phyloP scores from a whole-genome alignment of 192 early-diverging fungal species.

The Pecoramyces ruminantium region DNA sequence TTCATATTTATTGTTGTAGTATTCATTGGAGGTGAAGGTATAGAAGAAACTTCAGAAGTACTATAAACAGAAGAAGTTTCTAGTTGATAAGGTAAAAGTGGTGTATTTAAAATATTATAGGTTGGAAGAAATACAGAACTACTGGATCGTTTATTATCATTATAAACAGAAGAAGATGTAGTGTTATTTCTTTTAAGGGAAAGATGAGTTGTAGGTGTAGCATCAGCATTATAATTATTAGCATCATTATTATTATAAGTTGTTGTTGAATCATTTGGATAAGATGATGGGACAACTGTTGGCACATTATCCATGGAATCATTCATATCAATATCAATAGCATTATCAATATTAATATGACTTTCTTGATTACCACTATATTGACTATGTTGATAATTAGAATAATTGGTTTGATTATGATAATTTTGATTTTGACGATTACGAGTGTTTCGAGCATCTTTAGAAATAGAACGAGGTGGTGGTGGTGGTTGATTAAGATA shows the following conservation, averaged over 20 bases:
- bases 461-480: too few relatives aligned
- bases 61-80: not conserved
- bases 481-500: too few relatives aligned
- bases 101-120: not conserved
- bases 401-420: too few relatives aligned
- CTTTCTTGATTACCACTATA: not conserved
- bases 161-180: not conserved
- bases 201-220: not conserved
- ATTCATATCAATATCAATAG: not conserved
- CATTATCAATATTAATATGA: not conserved
- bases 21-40: not conserved
- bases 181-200: not conserved
- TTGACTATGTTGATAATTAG: too few relatives aligned
- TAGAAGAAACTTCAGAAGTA: not conserved
- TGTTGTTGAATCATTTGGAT: not conserved
- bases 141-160: not conserved
- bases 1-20: not conserved
- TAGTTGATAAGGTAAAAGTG: not conserved
- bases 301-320: not conserved
- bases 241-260: not conserved
- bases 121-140: not conserved
- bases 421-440: too few relatives aligned
- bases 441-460: too few relatives aligned
- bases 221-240: not conserved
- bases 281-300: not conserved